phyloP scores from a whole-genome alignment of 2,329 filamentous ascomycete species.

The Apiospora pterosperma region DNA sequence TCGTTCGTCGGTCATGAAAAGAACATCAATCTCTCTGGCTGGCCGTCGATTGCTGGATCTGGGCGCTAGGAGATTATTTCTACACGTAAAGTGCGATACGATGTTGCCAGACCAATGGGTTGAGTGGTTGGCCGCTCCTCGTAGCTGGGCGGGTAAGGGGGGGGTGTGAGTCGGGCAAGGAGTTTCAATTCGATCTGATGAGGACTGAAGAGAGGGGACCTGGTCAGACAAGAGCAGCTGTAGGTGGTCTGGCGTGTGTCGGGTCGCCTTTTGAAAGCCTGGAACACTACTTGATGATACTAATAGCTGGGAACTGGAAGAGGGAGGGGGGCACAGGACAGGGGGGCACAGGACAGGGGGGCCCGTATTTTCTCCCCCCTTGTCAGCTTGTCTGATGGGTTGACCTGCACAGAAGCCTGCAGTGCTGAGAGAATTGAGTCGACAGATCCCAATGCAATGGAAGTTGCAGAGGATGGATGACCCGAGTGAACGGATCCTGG shows the following conservation, averaged over 20 bases:
- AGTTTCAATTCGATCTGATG: conserved; percentile 1
- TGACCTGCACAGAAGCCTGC: no score
- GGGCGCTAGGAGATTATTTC: conserved; percentile 3
- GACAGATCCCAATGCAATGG: background rate
- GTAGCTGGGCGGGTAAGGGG: background rate
- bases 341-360: background rate
- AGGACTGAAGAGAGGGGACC: background rate
- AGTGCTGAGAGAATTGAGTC: background rate
- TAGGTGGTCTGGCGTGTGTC: background rate
- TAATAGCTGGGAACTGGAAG: background rate
- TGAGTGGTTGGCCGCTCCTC: conserved; percentile 4
- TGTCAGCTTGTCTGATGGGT: background rate
- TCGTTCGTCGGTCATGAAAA: background rate
- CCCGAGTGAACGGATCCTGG: background rate
- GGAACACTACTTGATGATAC: background rate
- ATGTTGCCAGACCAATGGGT: background rate
- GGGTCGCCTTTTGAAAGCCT: background rate
- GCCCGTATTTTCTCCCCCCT: background rate
- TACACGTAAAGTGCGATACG: background rate
- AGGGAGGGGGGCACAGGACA: background rate
- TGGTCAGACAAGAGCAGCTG: background rate
- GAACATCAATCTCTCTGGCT: background rate
- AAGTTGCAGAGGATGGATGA: background rate
- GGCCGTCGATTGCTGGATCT: conserved; percentile 2
- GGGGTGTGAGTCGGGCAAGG: background rate